Evolutionary conservation across 2,329 filamentous ascomycete species (phyloP).

Genomic region (Penicillium rolfsii): DNA sequence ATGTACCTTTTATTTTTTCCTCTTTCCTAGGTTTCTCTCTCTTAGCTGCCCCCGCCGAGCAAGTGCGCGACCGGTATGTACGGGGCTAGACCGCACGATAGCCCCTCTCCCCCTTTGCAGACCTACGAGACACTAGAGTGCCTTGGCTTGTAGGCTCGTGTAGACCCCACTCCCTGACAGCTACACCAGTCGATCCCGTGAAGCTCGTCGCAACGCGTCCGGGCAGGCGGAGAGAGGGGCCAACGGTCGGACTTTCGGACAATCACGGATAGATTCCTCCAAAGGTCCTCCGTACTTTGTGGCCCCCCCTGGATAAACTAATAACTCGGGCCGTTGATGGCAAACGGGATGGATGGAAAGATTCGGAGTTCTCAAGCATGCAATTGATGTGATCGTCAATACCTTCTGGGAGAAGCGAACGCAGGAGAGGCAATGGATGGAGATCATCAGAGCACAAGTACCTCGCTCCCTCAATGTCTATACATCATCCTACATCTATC

Average conservation of each 20-base stretch:
- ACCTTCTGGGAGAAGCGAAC: background rate
- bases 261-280: constrained; percentile 3
- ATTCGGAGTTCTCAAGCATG: background rate
- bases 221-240: background rate
- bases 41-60: background rate
- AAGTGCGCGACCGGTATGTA: constrained; percentile 1
- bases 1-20: background rate
- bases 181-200: constrained; percentile 12
- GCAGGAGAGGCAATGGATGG: background rate
- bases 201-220: constrained; percentile 4
- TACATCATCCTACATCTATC: background rate
- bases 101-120: background rate
- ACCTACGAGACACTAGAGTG: too few relatives aligned
- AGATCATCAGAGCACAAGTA: background rate
- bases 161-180: background rate
- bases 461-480: background rate
- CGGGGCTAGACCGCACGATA: constrained; percentile 16
- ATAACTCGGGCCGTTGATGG: background rate
- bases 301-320: background rate
- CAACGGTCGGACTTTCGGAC: constrained; percentile 10
- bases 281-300: constrained; percentile 1
- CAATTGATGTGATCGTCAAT: background rate
- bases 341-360: background rate
- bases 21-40: background rate
- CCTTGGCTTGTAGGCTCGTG: background rate